These are phyloP conservation scores for Neobulgaria alba DNA, from an alignment of 2,329 filamentous ascomycete genomes.

Conservation along the genomic window DNA sequence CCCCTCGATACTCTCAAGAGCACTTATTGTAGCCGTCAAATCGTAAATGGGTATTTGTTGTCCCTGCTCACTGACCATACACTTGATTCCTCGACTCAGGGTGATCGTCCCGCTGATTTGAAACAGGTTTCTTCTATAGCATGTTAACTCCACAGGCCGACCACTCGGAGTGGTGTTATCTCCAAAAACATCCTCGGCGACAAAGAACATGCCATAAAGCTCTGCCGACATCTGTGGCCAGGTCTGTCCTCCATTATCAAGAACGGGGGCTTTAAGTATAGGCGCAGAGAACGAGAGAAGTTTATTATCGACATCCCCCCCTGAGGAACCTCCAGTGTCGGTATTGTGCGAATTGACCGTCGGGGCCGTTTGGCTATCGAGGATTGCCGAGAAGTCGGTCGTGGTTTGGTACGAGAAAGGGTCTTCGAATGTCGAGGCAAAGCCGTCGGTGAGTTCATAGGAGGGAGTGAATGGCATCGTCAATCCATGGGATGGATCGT, in stretches of 20 bases:
- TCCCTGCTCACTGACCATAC: constrained; percentile 69
- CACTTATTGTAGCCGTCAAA: constrained; percentile 73
- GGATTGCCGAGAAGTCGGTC: constrained; percentile 32
- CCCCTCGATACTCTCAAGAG: constrained; percentile 85
- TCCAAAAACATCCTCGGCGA: constrained; percentile 71
- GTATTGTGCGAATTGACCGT: constrained; percentile 11
- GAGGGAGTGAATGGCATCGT: constrained; percentile 45
- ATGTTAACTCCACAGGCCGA: constrained; percentile 75
- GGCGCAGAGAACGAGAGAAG: constrained; percentile 66
- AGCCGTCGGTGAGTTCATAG: constrained; percentile 53
- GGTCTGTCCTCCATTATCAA: constrained; percentile 58
- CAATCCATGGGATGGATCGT: constrained; percentile 28
- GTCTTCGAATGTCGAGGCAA: constrained; percentile 56
- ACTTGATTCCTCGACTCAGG: constrained; percentile 62
- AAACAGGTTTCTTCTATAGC: constrained; percentile 90
- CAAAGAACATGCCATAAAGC: constrained; percentile 81
- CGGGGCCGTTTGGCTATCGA: constrained; percentile 24
- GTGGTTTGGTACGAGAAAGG: constrained; percentile 49
- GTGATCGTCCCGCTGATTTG: constrained; percentile 86
- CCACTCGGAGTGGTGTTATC: constrained; percentile 35
- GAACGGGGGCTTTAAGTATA: constrained; percentile 48
- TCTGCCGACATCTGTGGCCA: constrained; percentile 64
- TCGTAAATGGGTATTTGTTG: constrained; percentile 70
- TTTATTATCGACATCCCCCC: constrained; percentile 52
- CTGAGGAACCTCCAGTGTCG: constrained; percentile 6